Conservation (phyloP, 257 asterid genomes). For the Jacaranda copaia region DNA sequence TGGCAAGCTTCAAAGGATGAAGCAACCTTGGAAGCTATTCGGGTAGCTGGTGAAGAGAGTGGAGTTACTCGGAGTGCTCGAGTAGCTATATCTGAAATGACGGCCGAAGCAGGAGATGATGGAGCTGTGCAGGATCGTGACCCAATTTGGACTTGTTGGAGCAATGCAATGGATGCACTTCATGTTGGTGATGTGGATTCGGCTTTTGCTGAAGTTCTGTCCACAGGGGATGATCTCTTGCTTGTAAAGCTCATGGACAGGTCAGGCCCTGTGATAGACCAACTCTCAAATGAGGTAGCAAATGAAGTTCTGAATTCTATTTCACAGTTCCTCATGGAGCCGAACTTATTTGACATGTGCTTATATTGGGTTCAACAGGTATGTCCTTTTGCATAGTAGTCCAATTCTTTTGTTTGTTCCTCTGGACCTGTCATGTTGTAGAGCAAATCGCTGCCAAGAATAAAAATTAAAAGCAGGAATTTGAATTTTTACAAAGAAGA, state of each 20-base stretch:
- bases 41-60: constrained; percentile 95
- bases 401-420: constrained; percentile 11
- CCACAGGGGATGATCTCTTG: constrained; percentile 84
- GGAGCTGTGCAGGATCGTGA: constrained; percentile 73
- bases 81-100: constrained; percentile 86
- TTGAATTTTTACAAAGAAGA: background rate
- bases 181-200: constrained; percentile 81
- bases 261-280: constrained; percentile 91
- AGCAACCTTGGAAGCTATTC: constrained; percentile 95
- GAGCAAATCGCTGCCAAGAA: background rate
- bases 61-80: constrained; percentile 74
- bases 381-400: constrained; percentile 30
- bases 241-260: constrained; percentile 95
- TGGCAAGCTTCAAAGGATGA: constrained; percentile 99
- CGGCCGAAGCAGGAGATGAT: constrained; percentile 84
- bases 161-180: constrained; percentile 95
- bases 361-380: constrained; percentile 98
- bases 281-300: constrained; percentile 82
- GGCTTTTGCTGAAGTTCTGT: constrained; percentile 88
- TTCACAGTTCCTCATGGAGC: constrained; percentile 82
- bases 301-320: constrained; percentile 75
- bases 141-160: constrained; percentile 89
- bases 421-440: background rate
- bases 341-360: constrained; percentile 74
- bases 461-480: background rate